These are phyloP conservation scores for Talaromyces islandicus DNA, from an alignment of 2,329 filamentous ascomycete species.

Conservation along the genomic window DNA sequence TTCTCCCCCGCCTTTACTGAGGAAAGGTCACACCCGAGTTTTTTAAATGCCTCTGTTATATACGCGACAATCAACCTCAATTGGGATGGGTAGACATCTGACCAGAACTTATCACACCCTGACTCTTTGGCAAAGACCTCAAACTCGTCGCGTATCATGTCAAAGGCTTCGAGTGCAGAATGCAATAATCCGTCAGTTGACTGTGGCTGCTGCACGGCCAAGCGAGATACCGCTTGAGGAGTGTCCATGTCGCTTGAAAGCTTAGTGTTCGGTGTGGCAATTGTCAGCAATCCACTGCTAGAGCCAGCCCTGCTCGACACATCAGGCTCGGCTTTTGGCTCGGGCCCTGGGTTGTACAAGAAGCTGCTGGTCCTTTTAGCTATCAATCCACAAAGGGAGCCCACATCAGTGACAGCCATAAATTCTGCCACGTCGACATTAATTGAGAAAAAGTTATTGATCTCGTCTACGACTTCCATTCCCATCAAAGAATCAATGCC, in stretches of 20 bases:
- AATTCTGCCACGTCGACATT: conserved; percentile 8
- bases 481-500: conserved; percentile 44
- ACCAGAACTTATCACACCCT: conserved; percentile 8
- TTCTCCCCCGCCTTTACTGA: conserved; percentile 15
- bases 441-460: conserved; percentile 11
- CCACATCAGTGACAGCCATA: conserved; percentile 13
- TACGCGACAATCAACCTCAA: conserved; percentile 10
- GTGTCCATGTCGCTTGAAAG: neutral
- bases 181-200: neutral
- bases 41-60: conserved; percentile 23
- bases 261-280: neutral
- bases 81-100: conserved; percentile 12
- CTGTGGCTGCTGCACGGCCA: neutral
- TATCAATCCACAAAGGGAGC: conserved; percentile 24
- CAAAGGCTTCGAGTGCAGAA: conserved; percentile 12
- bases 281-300: neutral
- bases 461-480: conserved; percentile 13
- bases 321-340: neutral
- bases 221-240: neutral
- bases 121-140: conserved; percentile 16
- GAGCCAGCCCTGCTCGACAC: neutral
- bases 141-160: conserved; percentile 16
- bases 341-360: neutral
- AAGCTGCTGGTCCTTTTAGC: conserved; percentile 17
- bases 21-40: conserved; percentile 19